A percentile compares a stretch with the other conserved stretches of the same genome.
Evolutionary conservation across 2,329 filamentous ascomycete species (phyloP).

Genomic region (Lachnellula subtilissima): DNA sequence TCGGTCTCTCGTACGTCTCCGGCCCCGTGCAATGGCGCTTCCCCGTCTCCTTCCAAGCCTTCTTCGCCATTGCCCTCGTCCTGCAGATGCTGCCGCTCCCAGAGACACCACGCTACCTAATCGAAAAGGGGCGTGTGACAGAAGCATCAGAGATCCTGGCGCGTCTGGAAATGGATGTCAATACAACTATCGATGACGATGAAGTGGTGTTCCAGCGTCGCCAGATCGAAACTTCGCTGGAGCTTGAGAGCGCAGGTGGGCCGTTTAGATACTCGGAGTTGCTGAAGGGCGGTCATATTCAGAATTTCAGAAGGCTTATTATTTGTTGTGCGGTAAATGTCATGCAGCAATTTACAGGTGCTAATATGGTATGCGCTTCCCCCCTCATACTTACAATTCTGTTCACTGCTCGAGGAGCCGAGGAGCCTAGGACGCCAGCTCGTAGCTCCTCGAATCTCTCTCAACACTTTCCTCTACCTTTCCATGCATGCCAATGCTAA

Average conservation of each 20-base stretch:
- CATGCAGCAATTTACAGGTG: conserved; percentile 30
- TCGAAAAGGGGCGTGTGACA: conserved; percentile 31
- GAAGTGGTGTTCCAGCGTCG: conserved; percentile 26
- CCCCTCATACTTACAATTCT: too few species aligned
- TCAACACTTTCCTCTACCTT: background rate
- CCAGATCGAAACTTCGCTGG: conserved; percentile 34
- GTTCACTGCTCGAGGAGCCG: too few species aligned
- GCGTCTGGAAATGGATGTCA: conserved; percentile 19
- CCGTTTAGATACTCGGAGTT: conserved; percentile 21
- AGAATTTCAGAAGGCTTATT: conserved; percentile 19
- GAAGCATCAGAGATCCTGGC: conserved; percentile 30
- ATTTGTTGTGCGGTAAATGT: conserved; percentile 8
- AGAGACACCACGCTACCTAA: conserved; percentile 35
- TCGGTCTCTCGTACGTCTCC: conserved; percentile 33
- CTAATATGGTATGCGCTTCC: conserved; percentile 3
- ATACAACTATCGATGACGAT: conserved; percentile 16
- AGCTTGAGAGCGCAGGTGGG: conserved; percentile 26
- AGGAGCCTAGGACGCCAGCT: background rate
- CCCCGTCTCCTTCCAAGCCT: conserved; percentile 38
- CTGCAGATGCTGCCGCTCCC: conserved; percentile 36
- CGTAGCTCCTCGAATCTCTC: background rate
- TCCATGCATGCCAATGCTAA: conserved; percentile 28
- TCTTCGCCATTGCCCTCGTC: conserved; percentile 36
- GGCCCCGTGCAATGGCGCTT: conserved; percentile 39
- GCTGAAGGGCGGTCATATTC: conserved; percentile 14